Evolutionary conservation across 2,329 filamentous ascomycete species (phyloP).

Genomic region (Pyrenochaeta sp.): DNA sequence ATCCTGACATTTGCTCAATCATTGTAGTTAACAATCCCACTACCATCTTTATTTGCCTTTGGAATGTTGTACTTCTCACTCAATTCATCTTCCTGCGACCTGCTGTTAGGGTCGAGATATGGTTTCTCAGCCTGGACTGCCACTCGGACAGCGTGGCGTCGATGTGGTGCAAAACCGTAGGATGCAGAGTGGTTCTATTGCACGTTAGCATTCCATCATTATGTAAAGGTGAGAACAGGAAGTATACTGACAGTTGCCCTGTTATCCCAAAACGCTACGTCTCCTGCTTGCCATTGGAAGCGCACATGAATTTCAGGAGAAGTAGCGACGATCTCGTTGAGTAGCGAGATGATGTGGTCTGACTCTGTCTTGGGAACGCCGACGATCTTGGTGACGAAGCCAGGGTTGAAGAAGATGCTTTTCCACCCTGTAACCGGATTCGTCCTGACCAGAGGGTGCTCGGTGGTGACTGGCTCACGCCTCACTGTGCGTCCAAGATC

Average conservation of each 20-base stretch:
- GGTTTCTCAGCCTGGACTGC: slow-evolving; percentile 58
- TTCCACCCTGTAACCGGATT: slow-evolving; percentile 71
- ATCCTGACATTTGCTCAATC: slow-evolving; percentile 44
- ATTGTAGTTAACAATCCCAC: slow-evolving; percentile 66
- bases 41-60: slow-evolving; percentile 64
- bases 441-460: slow-evolving; percentile 66
- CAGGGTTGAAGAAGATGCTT: slow-evolving; percentile 66
- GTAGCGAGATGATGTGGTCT: slow-evolving; percentile 60
- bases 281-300: slow-evolving; percentile 70
- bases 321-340: slow-evolving; percentile 64
- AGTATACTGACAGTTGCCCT: slow-evolving; percentile 56
- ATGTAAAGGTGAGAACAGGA: neutral
- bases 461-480: slow-evolving; percentile 61
- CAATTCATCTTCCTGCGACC: slow-evolving; percentile 64
- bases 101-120: slow-evolving; percentile 54
- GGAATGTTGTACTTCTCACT: slow-evolving; percentile 58
- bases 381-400: slow-evolving; percentile 66
- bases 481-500: slow-evolving; percentile 62
- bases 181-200: slow-evolving; percentile 62
- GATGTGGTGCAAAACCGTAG: slow-evolving; percentile 66
- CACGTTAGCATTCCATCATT: slow-evolving; percentile 7
- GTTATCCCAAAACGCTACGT: slow-evolving; percentile 76
- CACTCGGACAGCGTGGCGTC: slow-evolving; percentile 63
- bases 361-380: slow-evolving; percentile 66
- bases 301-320: slow-evolving; percentile 75